Base-by-base conservation (phyloP, 148 eudicot species). In the Rhododendron griersonianum region DNA sequence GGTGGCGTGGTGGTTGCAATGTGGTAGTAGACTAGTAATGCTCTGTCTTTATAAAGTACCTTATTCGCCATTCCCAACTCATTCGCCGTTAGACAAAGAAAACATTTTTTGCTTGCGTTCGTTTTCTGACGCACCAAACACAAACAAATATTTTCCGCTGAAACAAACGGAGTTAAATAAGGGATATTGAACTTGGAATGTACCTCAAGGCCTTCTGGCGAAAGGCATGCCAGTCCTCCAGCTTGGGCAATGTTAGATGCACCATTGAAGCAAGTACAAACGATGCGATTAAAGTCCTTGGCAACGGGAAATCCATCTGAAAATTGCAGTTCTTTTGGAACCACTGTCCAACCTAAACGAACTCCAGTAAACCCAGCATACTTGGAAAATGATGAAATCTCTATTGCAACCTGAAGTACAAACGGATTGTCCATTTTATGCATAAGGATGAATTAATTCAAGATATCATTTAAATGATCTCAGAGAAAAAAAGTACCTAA, bases 311-410 rank as follows among this genome's bases (percentile, higher is more conserved):
- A 91, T 9, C 94, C 95, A 83, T 93, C 91, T 23, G 93, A 92
- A 78, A 90, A 95, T 5, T 86, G n/a, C n/a, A 95, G 92, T 47
- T 93, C 93, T 37, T 92, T 89, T 0, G 99, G 98, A n/a, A 96
- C 93, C 82, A 96, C 95, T 2, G 99, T 95, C 99, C 99, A 96
- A 48, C 99, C 99, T 14, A 96, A 91, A 69, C 99, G 92, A 35
- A 95, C 94, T 9, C 99, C 99, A 0, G 99, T 93, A 89, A 96
- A 96, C 41, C 98, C 98, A n/a, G 94, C 99, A 35, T 91, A 82
- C 87, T 96, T 95, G 71, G 99, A 95, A 91, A 95, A 96, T 3
- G 99, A 96, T n/a, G 96, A 93, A 23, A 96, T 91, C 89, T 95
- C 99, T 7, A 96, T 96, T 21, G 99, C 98, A 50, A 95, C 98